These are phyloP conservation scores for Annulohypoxylon bovei DNA, from an alignment of 495 filamentous ascomycete genomes.

Conservation along the genomic window DNA sequence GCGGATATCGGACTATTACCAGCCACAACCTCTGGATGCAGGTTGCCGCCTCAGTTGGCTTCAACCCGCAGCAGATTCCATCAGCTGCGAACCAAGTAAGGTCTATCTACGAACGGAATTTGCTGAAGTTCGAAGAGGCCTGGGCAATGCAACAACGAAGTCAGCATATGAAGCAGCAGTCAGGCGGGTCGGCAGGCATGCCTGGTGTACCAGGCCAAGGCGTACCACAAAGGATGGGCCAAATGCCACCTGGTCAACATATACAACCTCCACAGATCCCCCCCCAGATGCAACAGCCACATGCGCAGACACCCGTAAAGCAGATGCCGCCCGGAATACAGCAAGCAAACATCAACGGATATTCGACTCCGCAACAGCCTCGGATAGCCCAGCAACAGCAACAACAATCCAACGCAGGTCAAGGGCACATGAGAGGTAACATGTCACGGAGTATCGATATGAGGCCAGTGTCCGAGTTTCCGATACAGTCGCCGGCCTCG, in stretches of 20 bases:
- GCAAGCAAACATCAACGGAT: slow-evolving; percentile 61
- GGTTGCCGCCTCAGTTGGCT: slow-evolving; percentile 73
- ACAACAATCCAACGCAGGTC: slow-evolving; percentile 46
- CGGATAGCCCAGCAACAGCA: slow-evolving; percentile 54
- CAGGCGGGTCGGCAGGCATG: slow-evolving; percentile 51
- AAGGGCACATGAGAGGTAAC: slow-evolving; percentile 51
- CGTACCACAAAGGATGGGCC: slow-evolving; percentile 53
- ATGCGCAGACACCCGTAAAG: slow-evolving; percentile 61
- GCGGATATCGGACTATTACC: slow-evolving; percentile 80
- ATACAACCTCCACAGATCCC: slow-evolving; percentile 57
- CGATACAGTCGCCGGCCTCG: slow-evolving; percentile 53
- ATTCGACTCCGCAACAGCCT: slow-evolving; percentile 58
- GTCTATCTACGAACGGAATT: slow-evolving; percentile 75
- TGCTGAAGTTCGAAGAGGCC: slow-evolving; percentile 78
- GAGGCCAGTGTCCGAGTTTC: slow-evolving; percentile 54
- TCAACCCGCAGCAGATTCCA: slow-evolving; percentile 71
- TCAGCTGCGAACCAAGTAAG: slow-evolving; percentile 74
- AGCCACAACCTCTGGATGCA: slow-evolving; percentile 74
- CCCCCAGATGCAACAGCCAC: slow-evolving; percentile 57
- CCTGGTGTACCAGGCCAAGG: slow-evolving; percentile 52
- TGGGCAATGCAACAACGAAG: slow-evolving; percentile 69
- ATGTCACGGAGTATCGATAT: slow-evolving; percentile 55
- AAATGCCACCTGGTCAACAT: slow-evolving; percentile 57
- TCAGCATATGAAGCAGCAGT: slow-evolving; percentile 66
- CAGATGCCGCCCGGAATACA: slow-evolving; percentile 56